Evolutionary conservation across 2,329 filamentous ascomycete genomes (phyloP), one percentile per base, ranked within the genome.

Genomic region (Alternaria hordeiaustralica): DNA sequence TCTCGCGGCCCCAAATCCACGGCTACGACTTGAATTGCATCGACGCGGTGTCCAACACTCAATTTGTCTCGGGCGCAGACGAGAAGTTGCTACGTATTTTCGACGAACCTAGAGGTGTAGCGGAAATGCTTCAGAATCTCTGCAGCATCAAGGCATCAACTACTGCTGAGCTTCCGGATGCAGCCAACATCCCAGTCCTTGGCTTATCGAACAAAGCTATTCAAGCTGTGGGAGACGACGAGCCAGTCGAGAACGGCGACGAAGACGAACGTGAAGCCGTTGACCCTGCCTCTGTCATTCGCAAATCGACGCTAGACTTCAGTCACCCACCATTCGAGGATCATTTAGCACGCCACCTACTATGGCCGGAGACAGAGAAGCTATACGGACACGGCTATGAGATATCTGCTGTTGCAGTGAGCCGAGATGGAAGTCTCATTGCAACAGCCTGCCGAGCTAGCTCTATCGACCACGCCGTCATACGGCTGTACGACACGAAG

Each of bases 81-180:
- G 96, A 99, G 83, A 99, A 99, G 81, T 88, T 99, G n/a, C 88
- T 99, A 78, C 91, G 96, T 23, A 95, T 99, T 2, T 99, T 99
- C 80, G 90, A 92, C 74, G 90, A 97, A 80, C 96, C 96, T 6
- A 92, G 89, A 76, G 91, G 91, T 6, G 92, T 97, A 10, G 94
- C 94, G 0, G 84, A 87, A 18, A 86, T 98, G 70, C 86, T 97
- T 3, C 81, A 86, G 61, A 87, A 84, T 9, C 85, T 97, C 3
- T 90, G 90, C 66, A 89, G 87, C 6, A 88, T 93, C 28, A 57
- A 64, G 7, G 66, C 66, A 6, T 63, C 65, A 4, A 66, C 67
- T 5, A 67, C 46, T 18, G 58, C 65, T 3, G 63, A 71, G 10
- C 75, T 97, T 77, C 92, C 94, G 3, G 94, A 97, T 71, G 92